Evolutionary conservation across 1,139 yeast species (phyloP).

Genomic region (Schwanniomyces etchellsii): DNA sequence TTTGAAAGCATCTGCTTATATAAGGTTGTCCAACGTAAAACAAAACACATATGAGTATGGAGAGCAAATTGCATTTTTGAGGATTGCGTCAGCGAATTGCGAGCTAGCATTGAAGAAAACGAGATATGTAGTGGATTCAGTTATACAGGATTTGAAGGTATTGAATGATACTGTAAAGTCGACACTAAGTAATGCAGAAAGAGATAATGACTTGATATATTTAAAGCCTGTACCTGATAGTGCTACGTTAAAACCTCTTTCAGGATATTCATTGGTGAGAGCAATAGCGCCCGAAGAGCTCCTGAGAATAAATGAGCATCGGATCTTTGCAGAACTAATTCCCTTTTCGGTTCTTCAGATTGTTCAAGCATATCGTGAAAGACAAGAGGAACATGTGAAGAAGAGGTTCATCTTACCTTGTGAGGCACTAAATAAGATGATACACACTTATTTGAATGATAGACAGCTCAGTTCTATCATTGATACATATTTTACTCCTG

Average conservation of each 20-base stretch:
- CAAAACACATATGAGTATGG: slow-evolving; percentile 56
- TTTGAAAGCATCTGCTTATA: slow-evolving; percentile 67
- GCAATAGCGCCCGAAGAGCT: slow-evolving; percentile 36
- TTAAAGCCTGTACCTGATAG: slow-evolving; percentile 55
- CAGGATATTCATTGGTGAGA: slow-evolving; percentile 54
- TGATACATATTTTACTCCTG: slow-evolving; percentile 60
- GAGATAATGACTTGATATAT: slow-evolving; percentile 79
- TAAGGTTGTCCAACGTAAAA: slow-evolving; percentile 49
- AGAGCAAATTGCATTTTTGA: slow-evolving; percentile 58
- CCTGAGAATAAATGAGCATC: slow-evolving; percentile 18
- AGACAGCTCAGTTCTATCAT: slow-evolving; percentile 56
- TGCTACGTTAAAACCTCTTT: slow-evolving; percentile 36
- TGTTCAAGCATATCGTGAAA: slow-evolving; percentile 62
- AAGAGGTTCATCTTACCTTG: slow-evolving; percentile 49
- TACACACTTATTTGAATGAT: slow-evolving; percentile 40
- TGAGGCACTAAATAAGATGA: slow-evolving; percentile 40
- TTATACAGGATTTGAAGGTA: slow-evolving; percentile 45
- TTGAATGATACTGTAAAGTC: slow-evolving; percentile 39
- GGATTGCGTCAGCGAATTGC: slow-evolving; percentile 26
- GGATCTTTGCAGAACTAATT: slow-evolving; percentile 51
- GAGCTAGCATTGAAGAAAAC: slow-evolving; percentile 33
- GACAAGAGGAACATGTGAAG: slow-evolving; percentile 53
- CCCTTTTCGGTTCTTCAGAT: slow-evolving; percentile 66
- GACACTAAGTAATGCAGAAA: slow-evolving; percentile 52
- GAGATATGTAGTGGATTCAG: slow-evolving; percentile 37